Conservation (phyloP, 78 protist species). For the Pigoraptor vietnamica region DNA sequence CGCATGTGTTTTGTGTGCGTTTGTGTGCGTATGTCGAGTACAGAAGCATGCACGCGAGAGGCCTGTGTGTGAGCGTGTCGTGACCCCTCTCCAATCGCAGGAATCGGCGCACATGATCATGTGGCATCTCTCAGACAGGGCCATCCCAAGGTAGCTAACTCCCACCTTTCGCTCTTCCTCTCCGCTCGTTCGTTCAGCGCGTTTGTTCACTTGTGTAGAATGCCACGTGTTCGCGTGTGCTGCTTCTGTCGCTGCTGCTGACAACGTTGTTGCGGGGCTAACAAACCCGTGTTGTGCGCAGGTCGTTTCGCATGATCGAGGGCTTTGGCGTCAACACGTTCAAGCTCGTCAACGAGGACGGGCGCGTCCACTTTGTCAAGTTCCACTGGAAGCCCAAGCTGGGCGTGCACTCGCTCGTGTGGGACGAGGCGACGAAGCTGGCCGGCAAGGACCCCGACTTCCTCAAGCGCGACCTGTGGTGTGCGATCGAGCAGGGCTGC, state of each 20-base stretch:
- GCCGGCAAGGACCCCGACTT: constrained; percentile 58
- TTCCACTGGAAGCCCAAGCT: constrained; percentile 57
- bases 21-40: no score
- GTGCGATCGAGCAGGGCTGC: constrained; percentile 62
- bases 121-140: constrained; percentile 60
- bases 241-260: no score
- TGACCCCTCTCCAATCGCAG: no score
- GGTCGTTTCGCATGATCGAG: constrained; percentile 61
- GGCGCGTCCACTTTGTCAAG: constrained; percentile 51
- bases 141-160: constrained; percentile 62
- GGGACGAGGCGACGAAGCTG: constrained; percentile 61
- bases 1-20: no score
- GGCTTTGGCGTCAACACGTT: constrained; percentile 68
- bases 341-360: constrained; percentile 53
- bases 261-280: no score
- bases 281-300: constrained; percentile 27
- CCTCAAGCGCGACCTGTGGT: constrained; percentile 62
- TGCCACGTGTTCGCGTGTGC: no score
- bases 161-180: constrained; percentile 3
- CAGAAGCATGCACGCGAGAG: no score
- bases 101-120: constrained; percentile 69
- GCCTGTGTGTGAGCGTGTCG: no score
- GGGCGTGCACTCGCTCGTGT: constrained; percentile 46
- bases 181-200: no score
- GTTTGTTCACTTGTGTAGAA: no score